Evolutionary conservation across 2,329 filamentous ascomycete genomes (phyloP), one percentile per base, ranked within the genome.

Genomic region (Aspergillus thermomutatus): DNA sequence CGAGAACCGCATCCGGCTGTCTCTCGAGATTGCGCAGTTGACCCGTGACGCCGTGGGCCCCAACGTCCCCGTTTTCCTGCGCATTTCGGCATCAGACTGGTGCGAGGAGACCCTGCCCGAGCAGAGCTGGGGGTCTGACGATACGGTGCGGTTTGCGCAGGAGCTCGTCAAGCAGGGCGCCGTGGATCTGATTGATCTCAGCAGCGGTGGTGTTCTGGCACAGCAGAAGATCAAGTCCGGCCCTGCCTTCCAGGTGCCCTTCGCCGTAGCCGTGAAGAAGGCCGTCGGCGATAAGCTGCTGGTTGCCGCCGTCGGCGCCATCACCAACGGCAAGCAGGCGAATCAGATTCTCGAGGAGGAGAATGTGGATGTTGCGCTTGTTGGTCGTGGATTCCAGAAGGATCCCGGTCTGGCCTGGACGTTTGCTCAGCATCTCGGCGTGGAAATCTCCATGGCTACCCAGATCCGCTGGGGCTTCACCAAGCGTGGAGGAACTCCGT

Each of bases 131-230:
- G 88, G 82, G 0, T 63, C 84, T 2, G 81, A 85, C 17, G 82
- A 93, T 54, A 86, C 85, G 0, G 79, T 85, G 28, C 78, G 78
- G 50, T 81, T 94, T 1, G 87, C 89, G 0, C 70, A 79, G 69
- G 77, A 88, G 9, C 82, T 97, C 1, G 88, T 90, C 0, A 83
- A 82, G 0, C 79, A 82, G 11, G 92, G 92, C 28, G 62, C 65
- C 6, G 82, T 96, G 46, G 92, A 97, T 70, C 78, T 96, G 17
- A 80, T 96, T 28, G 92, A 97, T 71, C 85, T 96, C 56, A 91
- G 87, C 64, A 87, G 86, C 1, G 91, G 87, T 34, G 92, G 90
- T 41, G 89, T 90, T 69, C 83, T 86, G 69, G 73, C 79, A 37
- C 66, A 65, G 19, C 75, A 78, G 63, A 73, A 76, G 59, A 69